Conservation (phyloP, 1,284 basidiomycete species). For the Malassezia obtusa region DNA sequence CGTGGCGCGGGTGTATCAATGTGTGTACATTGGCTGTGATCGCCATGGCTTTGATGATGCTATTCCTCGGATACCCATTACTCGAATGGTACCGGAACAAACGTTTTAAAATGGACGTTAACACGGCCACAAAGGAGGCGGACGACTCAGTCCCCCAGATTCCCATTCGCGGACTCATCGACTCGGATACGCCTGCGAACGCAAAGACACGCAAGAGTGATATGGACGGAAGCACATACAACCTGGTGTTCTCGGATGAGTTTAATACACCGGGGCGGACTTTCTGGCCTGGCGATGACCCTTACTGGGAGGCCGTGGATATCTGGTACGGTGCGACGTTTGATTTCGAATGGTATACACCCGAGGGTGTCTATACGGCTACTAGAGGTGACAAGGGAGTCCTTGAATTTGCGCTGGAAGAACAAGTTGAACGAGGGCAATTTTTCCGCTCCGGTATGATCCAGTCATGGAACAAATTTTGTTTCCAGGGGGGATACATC, state of each 20-base stretch:
- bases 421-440: conserved; percentile 31
- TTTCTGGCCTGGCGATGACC: conserved; percentile 50
- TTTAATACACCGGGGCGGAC: conserved; percentile 59
- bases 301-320: conserved; percentile 44
- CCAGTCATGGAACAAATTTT: conserved; percentile 48
- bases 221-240: conserved; percentile 20
- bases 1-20: conserved; percentile 34
- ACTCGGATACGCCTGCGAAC: conserved; percentile 27
- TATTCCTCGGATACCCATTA: conserved; percentile 45
- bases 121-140: no score
- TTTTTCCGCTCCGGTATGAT: conserved; percentile 47
- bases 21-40: conserved; percentile 32
- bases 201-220: conserved; percentile 21
- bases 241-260: conserved; percentile 66
- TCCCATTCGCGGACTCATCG: conserved; percentile 21
- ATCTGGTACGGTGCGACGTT: conserved; percentile 45
- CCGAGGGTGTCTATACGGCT: conserved; percentile 36
- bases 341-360: conserved; percentile 49
- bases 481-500: conserved; percentile 47
- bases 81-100: no score
- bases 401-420: conserved; percentile 33
- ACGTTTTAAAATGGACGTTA: not conserved
- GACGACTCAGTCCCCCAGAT: not conserved
- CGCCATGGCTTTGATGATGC: conserved; percentile 28
- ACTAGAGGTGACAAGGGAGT: conserved; percentile 4